A percentile compares a stretch with the other conserved stretches of the same genome.
Evolutionary conservation across 805 yeast species (phyloP).

Genomic region (Jamesozyma jinghongensis): DNA sequence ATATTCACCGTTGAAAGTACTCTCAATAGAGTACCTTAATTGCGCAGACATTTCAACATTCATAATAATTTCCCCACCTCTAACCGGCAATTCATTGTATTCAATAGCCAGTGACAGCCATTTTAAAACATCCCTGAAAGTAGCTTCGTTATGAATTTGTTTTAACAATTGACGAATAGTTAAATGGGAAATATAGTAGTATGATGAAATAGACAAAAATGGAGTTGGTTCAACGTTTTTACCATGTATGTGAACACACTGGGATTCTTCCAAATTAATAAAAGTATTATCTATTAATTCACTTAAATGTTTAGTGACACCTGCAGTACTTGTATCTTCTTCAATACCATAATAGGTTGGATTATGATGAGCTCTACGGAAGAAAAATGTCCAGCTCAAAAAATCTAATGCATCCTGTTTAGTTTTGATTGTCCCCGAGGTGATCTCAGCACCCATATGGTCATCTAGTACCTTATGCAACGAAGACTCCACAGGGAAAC

Average conservation of each 20-base stretch:
- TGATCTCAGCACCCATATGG: slow-evolving; percentile 91
- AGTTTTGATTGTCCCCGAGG: slow-evolving; percentile 85
- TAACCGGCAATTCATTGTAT: slow-evolving; percentile 78
- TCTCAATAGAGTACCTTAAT: slow-evolving; percentile 55
- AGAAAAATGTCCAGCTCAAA: slow-evolving; percentile 91
- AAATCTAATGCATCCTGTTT: slow-evolving; percentile 91
- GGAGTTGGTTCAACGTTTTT: slow-evolving; percentile 59
- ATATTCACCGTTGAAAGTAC: slow-evolving; percentile 48
- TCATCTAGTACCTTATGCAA: slow-evolving; percentile 73
- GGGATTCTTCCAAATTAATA: slow-evolving; percentile 57
- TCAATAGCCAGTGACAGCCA: slow-evolving; percentile 53
- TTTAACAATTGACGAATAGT: slow-evolving; percentile 65
- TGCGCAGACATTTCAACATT: slow-evolving; percentile 75
- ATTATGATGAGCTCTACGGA: slow-evolving; percentile 86
- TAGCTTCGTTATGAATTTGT: slow-evolving; percentile 35
- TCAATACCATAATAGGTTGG: slow-evolving; percentile 88
- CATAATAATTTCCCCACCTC: slow-evolving; percentile 86
- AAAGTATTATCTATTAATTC: slow-evolving; percentile 61
- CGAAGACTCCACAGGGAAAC: slow-evolving; percentile 90
- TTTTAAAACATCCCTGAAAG: slow-evolving; percentile 39
- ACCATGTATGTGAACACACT: slow-evolving; percentile 49
- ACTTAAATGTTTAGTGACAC: slow-evolving; percentile 50
- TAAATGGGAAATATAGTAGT: slow-evolving; percentile 85
- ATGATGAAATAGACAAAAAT: slow-evolving; percentile 75
- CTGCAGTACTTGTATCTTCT: slow-evolving; percentile 48